phyloP scores from a whole-genome alignment of 441 rosid species.

The Sinapis alba region DNA sequence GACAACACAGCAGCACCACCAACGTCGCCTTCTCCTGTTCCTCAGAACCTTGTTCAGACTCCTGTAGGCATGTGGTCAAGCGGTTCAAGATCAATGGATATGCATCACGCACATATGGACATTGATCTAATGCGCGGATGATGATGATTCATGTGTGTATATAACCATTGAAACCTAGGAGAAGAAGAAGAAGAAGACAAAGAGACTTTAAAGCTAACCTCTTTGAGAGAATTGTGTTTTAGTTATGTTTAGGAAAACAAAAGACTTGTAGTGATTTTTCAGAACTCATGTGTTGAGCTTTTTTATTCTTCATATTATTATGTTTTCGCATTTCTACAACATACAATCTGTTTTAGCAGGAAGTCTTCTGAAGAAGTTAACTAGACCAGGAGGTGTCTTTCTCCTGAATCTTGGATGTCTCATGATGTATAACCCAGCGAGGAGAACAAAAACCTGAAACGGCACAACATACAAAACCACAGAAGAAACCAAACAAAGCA shows the following conservation, averaged over 20 bases:
- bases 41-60: conserved; percentile 57
- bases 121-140: conserved; percentile 92
- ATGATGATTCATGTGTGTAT: conserved; percentile 51
- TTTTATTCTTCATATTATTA: not conserved
- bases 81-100: conserved; percentile 45
- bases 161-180: conserved; percentile 32
- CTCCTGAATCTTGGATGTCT: conserved; percentile 88
- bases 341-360: conserved; percentile 83
- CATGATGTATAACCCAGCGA: conserved; percentile 65
- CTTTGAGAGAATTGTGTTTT: conserved; percentile 4
- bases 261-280: conserved; percentile 18
- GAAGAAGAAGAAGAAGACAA: conserved; percentile 1
- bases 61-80: not conserved
- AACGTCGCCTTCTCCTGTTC: conserved; percentile 46
- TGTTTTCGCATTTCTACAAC: conserved; percentile 47
- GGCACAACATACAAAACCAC: conserved; percentile 69
- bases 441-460: conserved; percentile 64
- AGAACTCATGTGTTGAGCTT: conserved; percentile 7
- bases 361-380: conserved; percentile 82
- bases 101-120: conserved; percentile 68
- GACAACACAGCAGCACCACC: conserved; percentile 39
- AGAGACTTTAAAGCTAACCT: conserved; percentile 22
- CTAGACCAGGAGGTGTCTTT: conserved; percentile 61
- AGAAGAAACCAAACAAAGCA: conserved; percentile 64
- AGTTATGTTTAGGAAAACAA: conserved; percentile 21